Percentiles rank a stretch among this genome's conserved stretches.
Evolutionary conservation across 169 alveolate genomes (phyloP).

Genomic region (Plasmodium vivax): DNA sequence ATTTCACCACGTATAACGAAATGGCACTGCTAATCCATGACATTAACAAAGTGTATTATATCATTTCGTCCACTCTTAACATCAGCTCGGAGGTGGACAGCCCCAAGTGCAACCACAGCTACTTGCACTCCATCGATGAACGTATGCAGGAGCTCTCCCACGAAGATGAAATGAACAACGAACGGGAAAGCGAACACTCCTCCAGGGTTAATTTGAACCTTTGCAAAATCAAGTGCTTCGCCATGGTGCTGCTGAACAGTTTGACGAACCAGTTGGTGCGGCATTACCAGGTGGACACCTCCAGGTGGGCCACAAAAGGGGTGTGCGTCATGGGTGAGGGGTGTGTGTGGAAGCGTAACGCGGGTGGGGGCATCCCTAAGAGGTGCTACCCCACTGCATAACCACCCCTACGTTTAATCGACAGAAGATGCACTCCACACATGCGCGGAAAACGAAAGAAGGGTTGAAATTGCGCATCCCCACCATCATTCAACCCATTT

Average conservation of each 20-base stretch:
- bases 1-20: conserved; percentile 62
- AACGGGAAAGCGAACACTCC: conserved; percentile 13
- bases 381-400: background rate
- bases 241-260: conserved; percentile 34
- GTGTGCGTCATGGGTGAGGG: background rate
- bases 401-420: background rate
- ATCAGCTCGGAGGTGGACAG: background rate
- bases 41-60: conserved; percentile 41
- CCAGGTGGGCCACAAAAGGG: conserved; percentile 10
- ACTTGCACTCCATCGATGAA: conserved; percentile 12
- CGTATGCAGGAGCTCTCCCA: conserved; percentile 8
- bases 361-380: background rate
- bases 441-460: background rate
- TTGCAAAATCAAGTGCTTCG: conserved; percentile 59
- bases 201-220: conserved; percentile 7
- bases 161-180: conserved; percentile 18
- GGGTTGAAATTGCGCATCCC: background rate
- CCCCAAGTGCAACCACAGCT: background rate
- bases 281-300: conserved; percentile 28
- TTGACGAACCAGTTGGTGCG: conserved; percentile 20
- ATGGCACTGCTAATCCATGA: conserved; percentile 50
- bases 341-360: background rate
- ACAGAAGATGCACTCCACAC: background rate
- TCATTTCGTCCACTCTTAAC: conserved; percentile 54
- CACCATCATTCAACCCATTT: background rate